Percentiles rank a stretch among this genome's conserved stretches.
Evolutionary conservation across 2,329 filamentous ascomycete genomes (phyloP).

Genomic region (Coniochaeta sp.): DNA sequence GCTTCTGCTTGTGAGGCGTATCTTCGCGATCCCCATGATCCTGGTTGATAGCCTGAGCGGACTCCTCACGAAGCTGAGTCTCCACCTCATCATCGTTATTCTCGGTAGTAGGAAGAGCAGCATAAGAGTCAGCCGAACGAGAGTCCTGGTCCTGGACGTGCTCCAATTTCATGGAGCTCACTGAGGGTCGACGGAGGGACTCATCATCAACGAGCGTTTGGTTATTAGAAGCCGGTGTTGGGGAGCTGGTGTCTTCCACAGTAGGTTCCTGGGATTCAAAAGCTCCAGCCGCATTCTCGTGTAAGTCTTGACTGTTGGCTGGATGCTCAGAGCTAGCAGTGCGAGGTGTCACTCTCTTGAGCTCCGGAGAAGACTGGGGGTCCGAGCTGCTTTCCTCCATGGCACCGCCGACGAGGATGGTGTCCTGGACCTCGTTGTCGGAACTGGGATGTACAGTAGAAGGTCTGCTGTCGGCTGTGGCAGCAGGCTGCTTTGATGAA

Average conservation of each 20-base stretch:
- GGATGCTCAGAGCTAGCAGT: too few species aligned
- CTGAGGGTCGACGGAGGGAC: too few species aligned
- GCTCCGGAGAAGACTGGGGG: too few species aligned
- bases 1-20: too few species aligned
- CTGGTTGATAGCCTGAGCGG: background rate
- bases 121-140: background rate
- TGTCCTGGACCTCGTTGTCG: slow-evolving; percentile 46
- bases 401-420: slow-evolving; percentile 47
- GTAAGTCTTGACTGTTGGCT: too few species aligned
- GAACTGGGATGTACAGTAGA: slow-evolving; percentile 25
- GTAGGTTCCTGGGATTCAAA: too few species aligned
- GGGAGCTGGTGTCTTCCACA: too few species aligned
- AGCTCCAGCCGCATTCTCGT: too few species aligned
- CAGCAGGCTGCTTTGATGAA: slow-evolving; percentile 28
- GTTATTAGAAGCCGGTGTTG: too few species aligned
- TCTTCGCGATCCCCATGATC: background rate
- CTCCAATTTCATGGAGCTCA: background rate
- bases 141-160: background rate
- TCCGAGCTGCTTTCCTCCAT: too few species aligned
- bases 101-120: background rate
- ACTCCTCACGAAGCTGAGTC: background rate
- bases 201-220: too few species aligned
- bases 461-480: slow-evolving; percentile 22
- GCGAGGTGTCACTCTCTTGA: too few species aligned
- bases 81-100: background rate